Percentiles rank a stretch among this genome's conserved stretches.
Conservation (phyloP, 352 stramenopile species). For the Pythium pectinolyticum region DNA sequence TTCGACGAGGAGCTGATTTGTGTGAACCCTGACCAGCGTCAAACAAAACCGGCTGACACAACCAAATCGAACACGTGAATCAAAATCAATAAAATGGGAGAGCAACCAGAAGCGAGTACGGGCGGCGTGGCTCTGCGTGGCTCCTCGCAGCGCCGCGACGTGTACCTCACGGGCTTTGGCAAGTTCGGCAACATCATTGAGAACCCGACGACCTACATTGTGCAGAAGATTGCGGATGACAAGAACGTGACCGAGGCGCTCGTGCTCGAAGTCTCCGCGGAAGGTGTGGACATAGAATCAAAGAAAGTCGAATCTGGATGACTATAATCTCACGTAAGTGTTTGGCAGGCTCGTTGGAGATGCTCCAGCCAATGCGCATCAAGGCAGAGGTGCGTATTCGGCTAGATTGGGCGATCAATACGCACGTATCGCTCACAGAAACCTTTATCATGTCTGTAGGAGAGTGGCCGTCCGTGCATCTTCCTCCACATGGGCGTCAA, state of each 20-base stretch:
- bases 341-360: conserved; percentile 33
- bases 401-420: too few species aligned
- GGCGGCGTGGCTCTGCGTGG: conserved; percentile 11
- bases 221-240: conserved; percentile 51
- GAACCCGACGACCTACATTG: conserved; percentile 75
- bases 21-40: too few species aligned
- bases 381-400: conserved; percentile 39
- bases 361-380: conserved; percentile 36
- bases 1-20: too few species aligned
- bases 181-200: conserved; percentile 82
- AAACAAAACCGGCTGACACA: not conserved
- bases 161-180: conserved; percentile 84
- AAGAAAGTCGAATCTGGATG: not conserved
- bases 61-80: not conserved
- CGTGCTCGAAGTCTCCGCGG: conserved; percentile 73
- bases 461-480: conserved; percentile 46
- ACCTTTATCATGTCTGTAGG: conserved; percentile 25
- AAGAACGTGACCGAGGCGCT: conserved; percentile 61
- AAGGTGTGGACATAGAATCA: conserved; percentile 33
- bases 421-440: too few species aligned
- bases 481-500: conserved; percentile 79
- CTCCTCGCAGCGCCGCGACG: conserved; percentile 36
- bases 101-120: conserved; percentile 3
- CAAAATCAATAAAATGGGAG: conserved; percentile 12
- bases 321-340: not conserved